phyloP scores from a whole-genome alignment of 2,329 filamentous ascomycete species.

The Cercospora zeina region DNA sequence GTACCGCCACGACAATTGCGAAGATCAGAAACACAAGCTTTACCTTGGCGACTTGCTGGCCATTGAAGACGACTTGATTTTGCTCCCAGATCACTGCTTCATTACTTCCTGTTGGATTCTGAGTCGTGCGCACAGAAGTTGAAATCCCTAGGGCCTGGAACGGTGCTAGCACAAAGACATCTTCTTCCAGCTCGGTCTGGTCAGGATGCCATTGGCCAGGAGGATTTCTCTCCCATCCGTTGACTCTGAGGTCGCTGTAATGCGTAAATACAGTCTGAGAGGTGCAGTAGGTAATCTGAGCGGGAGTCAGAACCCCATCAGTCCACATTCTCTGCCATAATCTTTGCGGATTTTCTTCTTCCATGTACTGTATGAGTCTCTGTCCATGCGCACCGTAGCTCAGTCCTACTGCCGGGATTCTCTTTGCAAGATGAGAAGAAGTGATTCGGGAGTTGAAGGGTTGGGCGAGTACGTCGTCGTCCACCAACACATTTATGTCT shows the following conservation, averaged over 20 bases:
- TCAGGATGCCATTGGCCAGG: not conserved
- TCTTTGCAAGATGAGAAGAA: not conserved
- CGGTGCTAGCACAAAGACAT: not conserved
- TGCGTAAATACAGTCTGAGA: not conserved
- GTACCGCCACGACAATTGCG: too few species aligned
- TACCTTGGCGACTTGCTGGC: not conserved
- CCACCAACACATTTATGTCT: not conserved
- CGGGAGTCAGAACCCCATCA: not conserved
- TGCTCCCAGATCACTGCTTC: slow-evolving; percentile 5
- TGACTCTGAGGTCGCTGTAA: not conserved
- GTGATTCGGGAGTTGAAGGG: not conserved
- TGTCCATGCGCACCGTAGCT: not conserved
- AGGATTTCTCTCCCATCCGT: not conserved
- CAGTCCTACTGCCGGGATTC: not conserved
- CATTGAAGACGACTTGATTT: not conserved
- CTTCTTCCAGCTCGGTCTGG: not conserved
- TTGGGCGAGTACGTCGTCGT: not conserved
- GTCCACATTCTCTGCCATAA: not conserved
- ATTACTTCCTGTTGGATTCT: slow-evolving; percentile 4
- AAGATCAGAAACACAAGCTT: not conserved
- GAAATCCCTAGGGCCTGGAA: not conserved
- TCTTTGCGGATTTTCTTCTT: not conserved
- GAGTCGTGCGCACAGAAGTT: not conserved
- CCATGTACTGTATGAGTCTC: slow-evolving; percentile 3
- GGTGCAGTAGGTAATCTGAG: not conserved